phyloP scores from a whole-genome alignment of 495 filamentous ascomycete genomes.

The Pyrenula massariospora region DNA sequence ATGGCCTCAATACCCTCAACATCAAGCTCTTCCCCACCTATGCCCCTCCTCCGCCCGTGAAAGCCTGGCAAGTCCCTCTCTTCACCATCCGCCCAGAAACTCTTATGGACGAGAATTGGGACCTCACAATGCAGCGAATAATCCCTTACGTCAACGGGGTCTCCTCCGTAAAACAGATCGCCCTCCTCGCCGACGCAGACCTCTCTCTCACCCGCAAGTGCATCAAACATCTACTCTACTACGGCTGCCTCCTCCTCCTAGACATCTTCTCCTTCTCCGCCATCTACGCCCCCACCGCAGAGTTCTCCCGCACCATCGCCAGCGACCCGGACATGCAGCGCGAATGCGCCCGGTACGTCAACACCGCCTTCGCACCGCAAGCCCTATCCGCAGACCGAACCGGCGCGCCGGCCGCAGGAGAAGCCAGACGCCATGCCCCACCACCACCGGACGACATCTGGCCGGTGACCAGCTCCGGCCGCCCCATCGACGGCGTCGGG shows the following conservation, averaged over 20 bases:
- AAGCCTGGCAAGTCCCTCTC: slow-evolving; percentile 81
- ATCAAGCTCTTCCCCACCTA: slow-evolving; percentile 89
- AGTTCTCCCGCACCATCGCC: slow-evolving; percentile 61
- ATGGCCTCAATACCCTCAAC: slow-evolving; percentile 89
- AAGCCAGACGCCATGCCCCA: background rate
- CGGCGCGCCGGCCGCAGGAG: slow-evolving; percentile 9
- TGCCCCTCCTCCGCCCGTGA: slow-evolving; percentile 61
- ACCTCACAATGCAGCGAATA: slow-evolving; percentile 74
- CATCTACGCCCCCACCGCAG: slow-evolving; percentile 75
- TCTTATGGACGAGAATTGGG: slow-evolving; percentile 77
- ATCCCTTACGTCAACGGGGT: slow-evolving; percentile 81
- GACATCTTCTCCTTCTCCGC: slow-evolving; percentile 89
- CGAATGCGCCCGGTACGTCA: slow-evolving; percentile 79
- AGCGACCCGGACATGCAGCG: slow-evolving; percentile 59
- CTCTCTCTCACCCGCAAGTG: slow-evolving; percentile 72
- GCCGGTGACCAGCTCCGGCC: slow-evolving; percentile 21
- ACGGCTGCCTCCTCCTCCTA: slow-evolving; percentile 73
- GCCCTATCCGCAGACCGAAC: slow-evolving; percentile 7
- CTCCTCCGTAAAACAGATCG: slow-evolving; percentile 74
- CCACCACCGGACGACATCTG: slow-evolving; percentile 24
- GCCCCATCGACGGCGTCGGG: slow-evolving; percentile 25
- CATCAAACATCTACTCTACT: slow-evolving; percentile 80
- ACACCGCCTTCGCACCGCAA: slow-evolving; percentile 26
- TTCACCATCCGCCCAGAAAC: slow-evolving; percentile 69
- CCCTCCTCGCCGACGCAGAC: slow-evolving; percentile 72